Conservation (phyloP, 1,284 basidiomycete species). For the Irpex sp. region DNA sequence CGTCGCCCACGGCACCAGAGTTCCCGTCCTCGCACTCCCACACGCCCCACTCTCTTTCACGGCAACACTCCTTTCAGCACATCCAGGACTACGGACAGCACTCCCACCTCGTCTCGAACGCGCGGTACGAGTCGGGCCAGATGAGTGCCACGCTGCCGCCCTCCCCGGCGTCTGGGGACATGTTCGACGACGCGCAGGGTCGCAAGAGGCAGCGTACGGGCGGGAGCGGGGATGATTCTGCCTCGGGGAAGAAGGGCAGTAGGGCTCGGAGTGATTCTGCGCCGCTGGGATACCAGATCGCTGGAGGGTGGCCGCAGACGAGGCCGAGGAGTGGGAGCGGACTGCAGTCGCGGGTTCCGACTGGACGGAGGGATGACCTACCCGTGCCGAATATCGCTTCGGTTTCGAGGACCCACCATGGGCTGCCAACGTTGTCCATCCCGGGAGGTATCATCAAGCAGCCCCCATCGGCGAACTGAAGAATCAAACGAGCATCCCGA, state of each 20-base stretch:
- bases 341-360: constrained; percentile 14
- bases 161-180: constrained; percentile 28
- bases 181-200: constrained; percentile 26
- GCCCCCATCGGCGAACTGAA: constrained; percentile 2
- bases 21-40: constrained; percentile 41
- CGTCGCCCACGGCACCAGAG: constrained; percentile 63
- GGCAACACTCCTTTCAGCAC: constrained; percentile 60
- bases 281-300: constrained; percentile 38
- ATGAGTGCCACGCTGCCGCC: constrained; percentile 28
- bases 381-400: constrained; percentile 25
- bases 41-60: constrained; percentile 40
- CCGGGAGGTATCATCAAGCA: constrained; percentile 12
- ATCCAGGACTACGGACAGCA: constrained; percentile 28
- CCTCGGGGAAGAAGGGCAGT: constrained; percentile 29
- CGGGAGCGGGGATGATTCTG: constrained; percentile 10
- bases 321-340: constrained; percentile 38
- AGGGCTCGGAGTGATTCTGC: constrained; percentile 47
- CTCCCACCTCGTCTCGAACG: constrained; percentile 18
- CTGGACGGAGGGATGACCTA: constrained; percentile 21
- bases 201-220: constrained; percentile 35
- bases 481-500: neutral
- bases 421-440: constrained; percentile 26
- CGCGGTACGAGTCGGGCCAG: constrained; percentile 26
- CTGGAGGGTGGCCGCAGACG: constrained; percentile 28
- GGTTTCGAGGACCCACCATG: constrained; percentile 18